Conservation (phyloP, 2,329 filamentous ascomycete species). For the Pseudogymnoascus sp. region DNA sequence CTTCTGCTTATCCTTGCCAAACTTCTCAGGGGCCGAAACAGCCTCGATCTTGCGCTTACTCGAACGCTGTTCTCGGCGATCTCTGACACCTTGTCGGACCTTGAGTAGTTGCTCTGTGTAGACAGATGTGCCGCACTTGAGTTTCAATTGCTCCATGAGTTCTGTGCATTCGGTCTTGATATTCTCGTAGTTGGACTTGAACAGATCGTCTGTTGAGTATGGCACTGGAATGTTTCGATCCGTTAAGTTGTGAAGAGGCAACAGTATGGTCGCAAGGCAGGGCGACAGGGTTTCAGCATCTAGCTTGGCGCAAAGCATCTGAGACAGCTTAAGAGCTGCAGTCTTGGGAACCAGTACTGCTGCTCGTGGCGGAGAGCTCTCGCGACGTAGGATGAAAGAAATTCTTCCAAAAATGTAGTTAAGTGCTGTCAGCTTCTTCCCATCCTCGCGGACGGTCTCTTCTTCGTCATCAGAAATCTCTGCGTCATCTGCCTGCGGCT, state of each 20-base stretch:
- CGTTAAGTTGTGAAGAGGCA: slow-evolving; percentile 73
- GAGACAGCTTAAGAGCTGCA: slow-evolving; percentile 65
- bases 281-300: slow-evolving; percentile 48
- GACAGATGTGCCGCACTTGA: slow-evolving; percentile 69
- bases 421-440: slow-evolving; percentile 46
- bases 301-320: slow-evolving; percentile 57
- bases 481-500: slow-evolving; percentile 34
- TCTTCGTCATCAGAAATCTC: slow-evolving; percentile 32
- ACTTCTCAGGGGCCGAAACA: slow-evolving; percentile 70
- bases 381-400: slow-evolving; percentile 69
- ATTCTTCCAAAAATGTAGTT: slow-evolving; percentile 72
- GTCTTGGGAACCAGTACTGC: slow-evolving; percentile 64
- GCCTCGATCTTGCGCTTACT: slow-evolving; percentile 86
- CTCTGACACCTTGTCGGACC: slow-evolving; percentile 65
- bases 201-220: slow-evolving; percentile 60
- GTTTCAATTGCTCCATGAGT: slow-evolving; percentile 73
- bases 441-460: slow-evolving; percentile 36
- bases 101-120: slow-evolving; percentile 68
- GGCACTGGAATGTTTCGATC: slow-evolving; percentile 68
- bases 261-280: slow-evolving; percentile 55
- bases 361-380: slow-evolving; percentile 54
- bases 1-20: slow-evolving; percentile 70
- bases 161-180: slow-evolving; percentile 67
- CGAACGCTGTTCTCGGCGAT: slow-evolving; percentile 63
- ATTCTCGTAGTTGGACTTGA: slow-evolving; percentile 59